Percentiles rank a stretch among this genome's conserved stretches.
Conservation (phyloP, 306 rosid species). For the Luffa aegyptiaca region DNA sequence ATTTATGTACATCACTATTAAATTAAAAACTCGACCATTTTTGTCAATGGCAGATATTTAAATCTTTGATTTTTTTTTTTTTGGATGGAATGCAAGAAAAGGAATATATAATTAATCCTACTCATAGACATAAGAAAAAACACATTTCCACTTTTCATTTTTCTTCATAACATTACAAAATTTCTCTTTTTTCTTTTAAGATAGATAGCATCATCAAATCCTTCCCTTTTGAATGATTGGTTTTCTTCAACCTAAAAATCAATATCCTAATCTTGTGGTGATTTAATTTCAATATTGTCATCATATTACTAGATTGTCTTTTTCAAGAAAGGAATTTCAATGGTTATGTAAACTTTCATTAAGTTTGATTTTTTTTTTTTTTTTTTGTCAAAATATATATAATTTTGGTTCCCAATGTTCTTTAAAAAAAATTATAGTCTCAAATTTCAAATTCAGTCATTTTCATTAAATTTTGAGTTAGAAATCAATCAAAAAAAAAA, state of each 20-base stretch:
- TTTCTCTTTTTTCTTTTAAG: background rate
- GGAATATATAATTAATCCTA: background rate
- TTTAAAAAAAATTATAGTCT: background rate
- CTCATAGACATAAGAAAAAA: background rate
- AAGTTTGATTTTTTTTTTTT: background rate
- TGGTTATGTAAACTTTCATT: background rate
- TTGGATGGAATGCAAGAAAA: background rate
- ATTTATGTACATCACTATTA: no score
- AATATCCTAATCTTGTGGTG: background rate
- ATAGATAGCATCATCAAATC: background rate
- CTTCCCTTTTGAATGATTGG: background rate
- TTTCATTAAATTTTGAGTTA: background rate
- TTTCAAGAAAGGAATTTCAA: background rate
- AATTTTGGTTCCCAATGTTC: background rate
- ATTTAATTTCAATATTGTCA: background rate
- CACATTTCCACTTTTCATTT: background rate
- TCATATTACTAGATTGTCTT: background rate
- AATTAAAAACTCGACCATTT: background rate
- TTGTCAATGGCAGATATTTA: background rate
- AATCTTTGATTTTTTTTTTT: background rate
- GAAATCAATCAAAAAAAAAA: background rate
- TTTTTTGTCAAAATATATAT: background rate
- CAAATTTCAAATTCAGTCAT: background rate
- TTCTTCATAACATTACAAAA: slow-evolving; percentile 7
- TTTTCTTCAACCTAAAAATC: background rate